phyloP scores from a whole-genome alignment of 176 grass and related monocot genomes.

The Eleusine coracana region DNA sequence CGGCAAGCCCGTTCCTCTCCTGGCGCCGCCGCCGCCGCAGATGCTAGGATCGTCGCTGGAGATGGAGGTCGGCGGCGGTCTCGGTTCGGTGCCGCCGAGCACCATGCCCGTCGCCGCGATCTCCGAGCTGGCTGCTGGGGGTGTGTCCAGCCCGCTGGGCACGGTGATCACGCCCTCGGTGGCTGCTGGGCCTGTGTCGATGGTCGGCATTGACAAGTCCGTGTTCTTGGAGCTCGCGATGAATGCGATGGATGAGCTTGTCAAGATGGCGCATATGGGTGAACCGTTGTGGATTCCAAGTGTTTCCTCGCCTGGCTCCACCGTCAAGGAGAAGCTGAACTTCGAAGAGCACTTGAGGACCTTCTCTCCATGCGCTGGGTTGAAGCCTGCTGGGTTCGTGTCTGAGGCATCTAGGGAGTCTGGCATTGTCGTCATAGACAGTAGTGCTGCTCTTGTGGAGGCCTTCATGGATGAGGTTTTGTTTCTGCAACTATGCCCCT shows the following conservation, averaged over 20 bases:
- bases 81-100: conserved; percentile 23
- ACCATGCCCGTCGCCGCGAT: conserved; percentile 43
- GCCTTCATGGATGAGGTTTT: conserved; percentile 82
- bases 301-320: conserved; percentile 3
- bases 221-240: conserved; percentile 70
- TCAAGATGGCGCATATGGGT: conserved; percentile 85
- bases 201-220: conserved; percentile 44
- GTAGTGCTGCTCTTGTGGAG: conserved; percentile 68
- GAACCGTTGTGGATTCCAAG: conserved; percentile 74
- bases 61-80: conserved; percentile 43
- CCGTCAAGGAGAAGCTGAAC: conserved; percentile 55
- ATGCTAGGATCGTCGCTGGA: conserved; percentile 56
- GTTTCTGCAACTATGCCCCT: neutral
- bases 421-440: conserved; percentile 55
- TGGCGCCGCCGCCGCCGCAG: conserved; percentile 22
- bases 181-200: neutral
- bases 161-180: conserved; percentile 51
- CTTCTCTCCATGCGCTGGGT: conserved; percentile 57
- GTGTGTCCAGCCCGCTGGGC: conserved; percentile 40
- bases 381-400: conserved; percentile 63
- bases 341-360: conserved; percentile 59
- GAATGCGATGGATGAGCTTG: conserved; percentile 74
- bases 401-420: conserved; percentile 81
- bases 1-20: conserved; percentile 50
- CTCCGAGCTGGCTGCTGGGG: conserved; percentile 47